Percentiles rank a stretch among this genome's conserved stretches.
These are phyloP conservation scores for Anthracocystis walkeri DNA, from an alignment of 1,284 basidiomycete species.

Conservation along the genomic window DNA sequence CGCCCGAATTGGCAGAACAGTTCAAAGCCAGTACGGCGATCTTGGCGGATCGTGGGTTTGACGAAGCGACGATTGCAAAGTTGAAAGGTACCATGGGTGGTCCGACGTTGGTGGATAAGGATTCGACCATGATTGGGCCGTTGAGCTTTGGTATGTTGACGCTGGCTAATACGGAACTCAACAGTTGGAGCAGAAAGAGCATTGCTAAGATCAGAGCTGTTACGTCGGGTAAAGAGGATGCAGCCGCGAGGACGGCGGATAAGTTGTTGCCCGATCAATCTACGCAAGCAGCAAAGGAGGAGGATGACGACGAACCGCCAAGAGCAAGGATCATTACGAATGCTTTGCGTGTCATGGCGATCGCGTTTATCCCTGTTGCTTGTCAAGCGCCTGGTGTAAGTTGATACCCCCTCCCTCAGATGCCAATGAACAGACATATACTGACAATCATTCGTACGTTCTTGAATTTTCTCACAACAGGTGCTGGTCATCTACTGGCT, in stretches of 20 bases:
- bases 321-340: conserved; percentile 75
- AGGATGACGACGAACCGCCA: conserved; percentile 51
- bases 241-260: conserved; percentile 30
- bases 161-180: conserved; percentile 61
- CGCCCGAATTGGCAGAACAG: conserved; percentile 53
- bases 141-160: conserved; percentile 62
- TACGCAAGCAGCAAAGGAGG: conserved; percentile 7
- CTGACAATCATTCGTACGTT: neutral
- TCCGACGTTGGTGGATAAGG: conserved; percentile 60
- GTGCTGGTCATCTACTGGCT: conserved; percentile 85
- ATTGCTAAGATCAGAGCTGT: conserved; percentile 37
- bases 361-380: conserved; percentile 81
- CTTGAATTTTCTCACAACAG: conserved; percentile 70
- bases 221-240: conserved; percentile 24
- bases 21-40: conserved; percentile 55
- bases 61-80: conserved; percentile 47
- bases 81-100: conserved; percentile 59
- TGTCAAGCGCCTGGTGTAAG: conserved; percentile 81
- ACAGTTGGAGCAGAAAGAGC: conserved; percentile 53
- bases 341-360: conserved; percentile 75
- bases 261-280: conserved; percentile 13
- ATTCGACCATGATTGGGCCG: conserved; percentile 62
- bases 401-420: conserved; percentile 20
- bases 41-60: conserved; percentile 60
- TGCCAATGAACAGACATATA: neutral